phyloP scores from a whole-genome alignment of 83 land plant species.

The Larix sibirica region DNA sequence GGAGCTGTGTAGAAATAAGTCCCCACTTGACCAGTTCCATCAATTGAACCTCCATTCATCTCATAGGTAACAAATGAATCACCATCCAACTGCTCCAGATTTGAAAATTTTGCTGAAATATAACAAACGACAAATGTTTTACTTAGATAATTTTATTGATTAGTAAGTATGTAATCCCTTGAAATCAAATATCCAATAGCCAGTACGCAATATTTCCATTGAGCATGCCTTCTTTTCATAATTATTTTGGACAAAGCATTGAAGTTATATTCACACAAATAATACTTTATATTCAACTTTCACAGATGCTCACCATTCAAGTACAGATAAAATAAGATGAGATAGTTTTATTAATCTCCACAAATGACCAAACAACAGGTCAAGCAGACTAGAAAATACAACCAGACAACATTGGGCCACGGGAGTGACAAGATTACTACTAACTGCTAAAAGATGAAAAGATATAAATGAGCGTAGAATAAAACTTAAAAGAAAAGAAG shows the following conservation, averaged over 20 bases:
- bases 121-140: constrained; percentile 2
- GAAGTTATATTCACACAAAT: not conserved
- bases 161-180: not conserved
- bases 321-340: no score
- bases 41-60: constrained; percentile 65
- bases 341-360: no score
- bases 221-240: not conserved
- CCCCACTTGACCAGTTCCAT: constrained; percentile 98
- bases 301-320: no score
- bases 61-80: constrained; percentile 57
- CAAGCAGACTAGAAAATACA: no score
- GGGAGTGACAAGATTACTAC: no score
- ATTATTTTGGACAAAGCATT: not conserved
- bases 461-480: no score
- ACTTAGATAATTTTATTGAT: not conserved
- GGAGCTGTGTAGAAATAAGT: constrained; percentile 99
- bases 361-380: no score
- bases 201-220: not conserved
- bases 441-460: no score
- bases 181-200: not conserved
- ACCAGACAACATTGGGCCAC: no score
- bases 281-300: not conserved
- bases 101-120: constrained; percentile 88
- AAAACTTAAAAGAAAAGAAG: no score
- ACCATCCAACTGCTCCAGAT: constrained; percentile 83